These are phyloP conservation scores for Botrytis cinerea DNA, from an alignment of 2,329 filamentous ascomycete species.

Conservation along the genomic window DNA sequence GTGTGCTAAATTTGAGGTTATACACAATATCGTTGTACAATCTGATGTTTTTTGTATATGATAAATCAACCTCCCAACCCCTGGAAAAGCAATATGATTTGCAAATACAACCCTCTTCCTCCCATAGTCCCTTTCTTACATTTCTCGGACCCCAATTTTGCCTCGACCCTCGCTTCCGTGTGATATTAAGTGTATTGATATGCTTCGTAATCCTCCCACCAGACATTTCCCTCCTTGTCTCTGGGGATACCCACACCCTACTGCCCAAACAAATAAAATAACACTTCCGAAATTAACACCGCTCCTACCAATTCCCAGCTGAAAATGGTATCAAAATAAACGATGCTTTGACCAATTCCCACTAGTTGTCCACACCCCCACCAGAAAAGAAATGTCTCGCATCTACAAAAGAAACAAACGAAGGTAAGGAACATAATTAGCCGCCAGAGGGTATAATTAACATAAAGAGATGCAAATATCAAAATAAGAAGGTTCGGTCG, in stretches of 20 bases:
- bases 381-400: conserved; percentile 5
- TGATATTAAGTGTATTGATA: conserved; percentile 19
- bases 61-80: neutral
- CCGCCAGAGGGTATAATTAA: conserved; percentile 24
- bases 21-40: conserved; percentile 27
- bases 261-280: conserved; percentile 18
- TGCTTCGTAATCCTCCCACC: neutral
- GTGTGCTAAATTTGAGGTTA: conserved; percentile 12
- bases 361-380: conserved; percentile 12
- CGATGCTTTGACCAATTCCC: conserved; percentile 19
- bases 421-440: conserved; percentile 23
- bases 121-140: conserved; percentile 2
- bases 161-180: neutral
- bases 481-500: conserved; percentile 23
- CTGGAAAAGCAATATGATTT: conserved; percentile 16
- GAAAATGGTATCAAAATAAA: conserved; percentile 23
- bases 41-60: conserved; percentile 27
- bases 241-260: neutral
- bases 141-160: neutral
- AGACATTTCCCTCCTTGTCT: neutral
- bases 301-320: conserved; percentile 3
- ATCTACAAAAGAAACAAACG: conserved; percentile 23
- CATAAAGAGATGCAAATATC: conserved; percentile 14
- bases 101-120: conserved; percentile 6
- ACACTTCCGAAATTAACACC: conserved; percentile 21